Evolutionary conservation across 306 rosid genomes (phyloP), one percentile per base, ranked within the genome.

Genomic region (Gastrolobium bilobum): DNA sequence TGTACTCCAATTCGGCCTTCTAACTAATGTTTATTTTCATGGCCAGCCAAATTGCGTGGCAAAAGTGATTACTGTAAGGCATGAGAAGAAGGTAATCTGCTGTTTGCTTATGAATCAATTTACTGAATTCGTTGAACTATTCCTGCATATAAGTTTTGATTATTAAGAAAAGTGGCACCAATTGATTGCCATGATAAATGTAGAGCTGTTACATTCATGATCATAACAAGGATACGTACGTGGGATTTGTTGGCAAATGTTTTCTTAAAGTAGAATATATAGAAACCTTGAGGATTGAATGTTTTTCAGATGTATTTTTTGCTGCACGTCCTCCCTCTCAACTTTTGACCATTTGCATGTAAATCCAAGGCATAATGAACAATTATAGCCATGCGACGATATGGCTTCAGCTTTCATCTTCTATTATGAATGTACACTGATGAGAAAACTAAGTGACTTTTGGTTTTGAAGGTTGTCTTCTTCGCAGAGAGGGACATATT

Each of bases 31-130:
- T 48, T 39, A 14, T 70, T 85, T 58, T 26, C 51, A 42, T 81
- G 81, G 48, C 33, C 90, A 91, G 96, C 96, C 96, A 43, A 91
- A 91, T 79, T 91, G 93, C 63, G 87, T 78, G 4, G 91, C 96
- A 67, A 87, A 91, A 78, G 93, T 91, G 71, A 87, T 91, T 7
- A 78, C 91, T 46, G 63, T 89, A 29, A 84, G 88, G 84, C 89
- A 82, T 62, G 89, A 86, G 56, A 91, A 91, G 68, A 91, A 91
- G 96, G 93, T 91, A 84, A 72, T 8, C 13, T 70, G 46, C 26
- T 33, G 33, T 29, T 10, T 37, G 11, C 33, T 35, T 29, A 7
- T n/a, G 44, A 47, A 69, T 35, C 51, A 54, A 46, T 71, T 75
- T 58, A 47, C 51, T 8, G 52, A n/a, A 43, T 53, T 33, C 2